Conservation (phyloP, 257 asterid genomes). For the Scutellaria barbata region DNA sequence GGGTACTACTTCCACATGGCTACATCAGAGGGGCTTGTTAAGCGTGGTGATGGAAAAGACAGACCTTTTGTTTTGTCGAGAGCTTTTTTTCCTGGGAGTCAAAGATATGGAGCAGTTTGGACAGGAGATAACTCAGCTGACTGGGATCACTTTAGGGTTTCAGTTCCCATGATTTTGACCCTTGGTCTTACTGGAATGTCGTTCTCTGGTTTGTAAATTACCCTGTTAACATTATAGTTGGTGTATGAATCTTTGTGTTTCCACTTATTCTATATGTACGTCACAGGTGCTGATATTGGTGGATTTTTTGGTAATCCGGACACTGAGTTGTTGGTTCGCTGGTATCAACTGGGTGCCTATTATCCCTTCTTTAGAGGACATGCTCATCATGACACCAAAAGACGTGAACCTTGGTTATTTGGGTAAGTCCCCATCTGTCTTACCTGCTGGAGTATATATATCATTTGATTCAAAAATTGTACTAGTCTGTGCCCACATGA, state of each 20-base stretch:
- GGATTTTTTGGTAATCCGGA: constrained; percentile 99
- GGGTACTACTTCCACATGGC: constrained; percentile 99
- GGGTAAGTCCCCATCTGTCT: constrained; percentile 65
- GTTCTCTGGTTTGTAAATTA: constrained; percentile 70
- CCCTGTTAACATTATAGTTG: constrained; percentile 3
- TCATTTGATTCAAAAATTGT: constrained; percentile 5
- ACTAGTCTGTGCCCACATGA: neutral
- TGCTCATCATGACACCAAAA: constrained; percentile 98
- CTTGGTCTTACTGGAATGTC: constrained; percentile 92
- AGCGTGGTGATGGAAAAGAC: constrained; percentile 80
- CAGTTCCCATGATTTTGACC: constrained; percentile 92
- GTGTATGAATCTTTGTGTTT: constrained; percentile 20
- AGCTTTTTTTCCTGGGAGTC: constrained; percentile 94
- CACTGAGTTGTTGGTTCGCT: constrained; percentile 83
- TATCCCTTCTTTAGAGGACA: constrained; percentile 98
- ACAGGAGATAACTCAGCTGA: constrained; percentile 97
- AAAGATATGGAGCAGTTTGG: constrained; percentile 97
- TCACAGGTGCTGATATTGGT: constrained; percentile 94
- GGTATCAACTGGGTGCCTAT: constrained; percentile 99
- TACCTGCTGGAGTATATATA: constrained; percentile 16
- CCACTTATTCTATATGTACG: constrained; percentile 28
- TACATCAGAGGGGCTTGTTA: constrained; percentile 85
- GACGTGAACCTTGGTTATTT: constrained; percentile 97
- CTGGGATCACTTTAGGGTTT: constrained; percentile 92
- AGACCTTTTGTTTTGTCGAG: constrained; percentile 95